Conservation (phyloP, 1,284 basidiomycete genomes). For the Cutaneotrichosporon curvatum region DNA sequence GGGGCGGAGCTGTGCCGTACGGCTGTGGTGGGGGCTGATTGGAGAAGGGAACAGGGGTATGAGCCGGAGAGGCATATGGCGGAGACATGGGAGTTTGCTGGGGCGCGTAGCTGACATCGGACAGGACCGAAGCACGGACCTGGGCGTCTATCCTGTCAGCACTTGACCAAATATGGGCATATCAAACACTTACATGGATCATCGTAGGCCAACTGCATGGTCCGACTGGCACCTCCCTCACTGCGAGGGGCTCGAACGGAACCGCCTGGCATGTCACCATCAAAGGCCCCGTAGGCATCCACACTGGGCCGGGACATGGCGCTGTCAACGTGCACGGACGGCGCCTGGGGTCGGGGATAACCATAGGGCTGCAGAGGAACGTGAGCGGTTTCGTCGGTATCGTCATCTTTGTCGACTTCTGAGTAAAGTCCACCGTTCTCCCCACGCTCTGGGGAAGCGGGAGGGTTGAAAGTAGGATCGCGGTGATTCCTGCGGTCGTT, state of each 20-base stretch:
- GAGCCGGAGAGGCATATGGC: constrained; percentile 16
- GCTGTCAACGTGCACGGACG: constrained; percentile 27
- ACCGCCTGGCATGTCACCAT: constrained; percentile 41
- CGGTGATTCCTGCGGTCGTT: constrained; percentile 24
- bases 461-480: constrained; percentile 34
- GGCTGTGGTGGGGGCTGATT: too few relatives aligned
- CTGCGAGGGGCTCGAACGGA: too few relatives aligned
- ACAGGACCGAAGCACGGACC: constrained; percentile 28
- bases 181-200: constrained; percentile 51
- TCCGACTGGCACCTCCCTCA: constrained; percentile 46
- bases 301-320: constrained; percentile 56
- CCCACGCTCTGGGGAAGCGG: constrained; percentile 5
- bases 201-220: constrained; percentile 54
- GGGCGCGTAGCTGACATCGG: background rate
- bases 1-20: background rate
- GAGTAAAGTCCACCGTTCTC: constrained; percentile 18
- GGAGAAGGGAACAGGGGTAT: too few relatives aligned
- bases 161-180: too few relatives aligned
- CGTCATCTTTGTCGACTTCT: constrained; percentile 25
- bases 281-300: constrained; percentile 81
- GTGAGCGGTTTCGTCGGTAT: constrained; percentile 20
- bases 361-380: constrained; percentile 20
- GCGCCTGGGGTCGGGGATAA: constrained; percentile 19
- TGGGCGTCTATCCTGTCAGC: constrained; percentile 18
- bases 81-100: constrained; percentile 21